Conservation (phyloP, 768 basidiomycete species). For the Floccularia luteovirens region DNA sequence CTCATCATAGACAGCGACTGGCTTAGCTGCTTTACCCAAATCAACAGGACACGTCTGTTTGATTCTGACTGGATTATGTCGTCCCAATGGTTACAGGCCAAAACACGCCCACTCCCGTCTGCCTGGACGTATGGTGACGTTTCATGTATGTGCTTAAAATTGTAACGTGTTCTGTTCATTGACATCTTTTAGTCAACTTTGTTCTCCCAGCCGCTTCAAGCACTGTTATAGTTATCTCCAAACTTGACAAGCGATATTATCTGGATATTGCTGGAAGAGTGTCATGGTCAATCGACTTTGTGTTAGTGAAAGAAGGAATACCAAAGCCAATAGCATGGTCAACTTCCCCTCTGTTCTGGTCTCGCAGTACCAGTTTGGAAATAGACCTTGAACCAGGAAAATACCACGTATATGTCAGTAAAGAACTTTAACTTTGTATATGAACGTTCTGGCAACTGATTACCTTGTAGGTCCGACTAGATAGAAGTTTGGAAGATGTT, state of each 20-base stretch:
- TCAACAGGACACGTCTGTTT: conserved; percentile 32
- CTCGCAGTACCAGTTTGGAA: conserved; percentile 26
- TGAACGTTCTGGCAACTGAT: background rate
- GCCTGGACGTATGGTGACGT: conserved; percentile 13
- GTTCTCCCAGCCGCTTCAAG: conserved; percentile 23
- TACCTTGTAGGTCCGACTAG: conserved; percentile 10
- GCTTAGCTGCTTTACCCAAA: conserved; percentile 24
- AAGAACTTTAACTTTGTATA: background rate
- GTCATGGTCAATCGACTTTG: conserved; percentile 35
- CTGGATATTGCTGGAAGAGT: conserved; percentile 25
- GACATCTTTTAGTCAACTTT: conserved; percentile 22
- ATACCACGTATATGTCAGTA: conserved; percentile 29
- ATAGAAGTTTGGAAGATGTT: conserved; percentile 7
- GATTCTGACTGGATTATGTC: conserved; percentile 34
- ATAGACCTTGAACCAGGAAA: conserved; percentile 27
- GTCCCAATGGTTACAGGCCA: conserved; percentile 31
- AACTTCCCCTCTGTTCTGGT: conserved; percentile 14
- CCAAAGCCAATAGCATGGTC: conserved; percentile 19
- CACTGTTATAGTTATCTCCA: conserved; percentile 34
- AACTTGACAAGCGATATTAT: conserved; percentile 36
- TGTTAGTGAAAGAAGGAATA: conserved; percentile 30
- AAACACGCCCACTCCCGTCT: conserved; percentile 16
- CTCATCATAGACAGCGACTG: conserved; percentile 23
- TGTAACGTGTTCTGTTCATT: background rate
- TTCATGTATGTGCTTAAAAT: background rate